Base-by-base conservation (phyloP, 2,329 filamentous ascomycete genomes). In the Ceratocystis lukuohia region DNA sequence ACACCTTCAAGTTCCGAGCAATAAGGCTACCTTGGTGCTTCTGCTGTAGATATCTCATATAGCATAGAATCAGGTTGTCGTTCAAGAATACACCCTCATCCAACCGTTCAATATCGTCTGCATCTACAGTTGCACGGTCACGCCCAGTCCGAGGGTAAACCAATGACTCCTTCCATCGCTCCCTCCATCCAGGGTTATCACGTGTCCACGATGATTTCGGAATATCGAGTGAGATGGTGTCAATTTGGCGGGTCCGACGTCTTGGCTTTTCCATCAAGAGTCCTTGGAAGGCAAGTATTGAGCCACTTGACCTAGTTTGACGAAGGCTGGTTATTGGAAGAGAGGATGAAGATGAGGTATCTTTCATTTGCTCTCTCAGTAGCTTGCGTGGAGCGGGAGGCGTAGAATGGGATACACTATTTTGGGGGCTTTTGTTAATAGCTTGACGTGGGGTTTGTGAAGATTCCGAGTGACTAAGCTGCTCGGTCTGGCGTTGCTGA, bases 31-130 rank as follows among this genome's bases (percentile, higher is more conserved):
- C 78, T 10, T 80, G 77, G 69, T 84, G 80, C 45, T 88, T 74
- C 67, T 82, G 77, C 72, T 92, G 85, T 5, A 93, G 77, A 70
- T 86, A 89, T 37, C 88, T 85, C 66, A 96, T 79, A 72, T 95
- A 96, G 73, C 96, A 96, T 63, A 84, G 86, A 70, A 99, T 88
- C 33, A 99, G 78, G 72, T 91, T 96, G 76, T 99, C 94, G 73
- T 99, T 99, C 56, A 99, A 76, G 68, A 88, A 96, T 70, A 96
- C 84, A 12, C 86, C 89, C 69, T 95, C 89, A 68, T 96, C 87
- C 2, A 99, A 81, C 53, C 90, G 82, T 22, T 80, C 77, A 44
- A 97, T 85, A 72, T 94, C 90, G n/a, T 82, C 78, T 68, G 82
- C 84, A 66, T 89, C 83, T 1, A 94, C 84, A 0, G 81, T 84